Conservation (phyloP, 495 filamentous ascomycete genomes). For the Collariella sp. region DNA sequence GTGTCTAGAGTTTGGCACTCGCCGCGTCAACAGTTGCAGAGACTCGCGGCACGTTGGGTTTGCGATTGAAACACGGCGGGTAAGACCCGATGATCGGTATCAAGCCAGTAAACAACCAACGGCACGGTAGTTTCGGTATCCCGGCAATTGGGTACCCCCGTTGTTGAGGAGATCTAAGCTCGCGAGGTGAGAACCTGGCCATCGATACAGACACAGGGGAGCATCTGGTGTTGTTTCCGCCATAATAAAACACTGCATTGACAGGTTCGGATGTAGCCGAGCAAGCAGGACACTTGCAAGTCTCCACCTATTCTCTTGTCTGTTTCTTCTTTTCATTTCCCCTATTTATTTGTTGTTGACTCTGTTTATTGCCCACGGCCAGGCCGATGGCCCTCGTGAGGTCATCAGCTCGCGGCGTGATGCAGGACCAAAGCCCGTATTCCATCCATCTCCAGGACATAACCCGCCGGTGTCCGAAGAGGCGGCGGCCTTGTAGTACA, state of each 20-base stretch:
- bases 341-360: too few relatives aligned
- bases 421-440: too few relatives aligned
- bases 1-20: neutral
- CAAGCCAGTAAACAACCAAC: slow-evolving; percentile 3
- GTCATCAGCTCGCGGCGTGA: neutral
- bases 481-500: neutral
- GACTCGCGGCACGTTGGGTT: neutral
- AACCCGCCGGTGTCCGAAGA: neutral
- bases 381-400: neutral
- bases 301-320: neutral
- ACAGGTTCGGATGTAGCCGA: neutral
- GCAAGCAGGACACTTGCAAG: neutral
- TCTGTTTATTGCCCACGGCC: too few relatives aligned
- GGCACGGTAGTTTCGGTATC: neutral
- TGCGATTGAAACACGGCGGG: neutral
- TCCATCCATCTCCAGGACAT: too few relatives aligned
- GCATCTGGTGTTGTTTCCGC: too few relatives aligned
- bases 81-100: slow-evolving; percentile 12
- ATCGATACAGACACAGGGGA: neutral
- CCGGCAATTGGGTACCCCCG: neutral
- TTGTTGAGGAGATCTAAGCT: too few relatives aligned
- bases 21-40: neutral
- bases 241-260: too few relatives aligned
- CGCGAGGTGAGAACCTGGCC: neutral
- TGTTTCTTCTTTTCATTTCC: too few relatives aligned